These are phyloP conservation scores for Leptographium radiaticola DNA, from an alignment of 2,329 filamentous ascomycete species.

Conservation along the genomic window DNA sequence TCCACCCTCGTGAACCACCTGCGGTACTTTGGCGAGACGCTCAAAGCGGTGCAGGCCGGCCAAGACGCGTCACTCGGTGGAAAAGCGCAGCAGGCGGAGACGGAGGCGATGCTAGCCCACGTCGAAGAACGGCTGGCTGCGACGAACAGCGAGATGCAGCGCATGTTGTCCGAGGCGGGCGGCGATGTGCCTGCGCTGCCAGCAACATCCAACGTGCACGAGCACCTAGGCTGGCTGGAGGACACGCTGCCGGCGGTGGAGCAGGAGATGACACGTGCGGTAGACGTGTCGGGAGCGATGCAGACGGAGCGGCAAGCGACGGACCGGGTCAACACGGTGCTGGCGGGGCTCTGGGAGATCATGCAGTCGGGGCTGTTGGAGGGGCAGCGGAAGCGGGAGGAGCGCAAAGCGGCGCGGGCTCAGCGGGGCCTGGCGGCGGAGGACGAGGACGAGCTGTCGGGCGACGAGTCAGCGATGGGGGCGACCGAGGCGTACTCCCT, in stretches of 20 bases:
- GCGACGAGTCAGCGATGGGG: constrained; percentile 43
- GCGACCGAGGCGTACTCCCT: constrained; percentile 55
- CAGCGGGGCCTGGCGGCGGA: constrained; percentile 47
- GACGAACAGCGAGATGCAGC: constrained; percentile 52
- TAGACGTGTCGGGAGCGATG: constrained; percentile 18
- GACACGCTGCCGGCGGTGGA: constrained; percentile 41
- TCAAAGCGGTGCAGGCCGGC: constrained; percentile 47
- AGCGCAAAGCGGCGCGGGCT: constrained; percentile 36
- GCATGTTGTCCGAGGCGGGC: constrained; percentile 31
- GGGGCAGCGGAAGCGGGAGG: constrained; percentile 38
- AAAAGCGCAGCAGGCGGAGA: constrained; percentile 12
- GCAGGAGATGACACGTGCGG: constrained; percentile 25
- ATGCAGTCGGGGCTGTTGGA: constrained; percentile 43
- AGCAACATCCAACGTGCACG: constrained; percentile 42
- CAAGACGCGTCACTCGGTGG: constrained; percentile 23
- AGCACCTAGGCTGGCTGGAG: constrained; percentile 58
- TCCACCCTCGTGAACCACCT: constrained; percentile 44
- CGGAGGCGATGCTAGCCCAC: constrained; percentile 20
- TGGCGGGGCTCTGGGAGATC: constrained; percentile 43
- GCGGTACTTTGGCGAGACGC: constrained; percentile 55
- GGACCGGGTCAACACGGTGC: constrained; percentile 42
- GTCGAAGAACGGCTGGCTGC: constrained; percentile 42
- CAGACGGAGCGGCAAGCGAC: constrained; percentile 25
- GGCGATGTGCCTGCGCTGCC: constrained; percentile 40
- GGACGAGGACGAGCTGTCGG: constrained; percentile 49